Percentiles rank a stretch among this genome's conserved stretches.
Conservation (phyloP, 2,329 filamentous ascomycete species). For the Lachnellula suecica region DNA sequence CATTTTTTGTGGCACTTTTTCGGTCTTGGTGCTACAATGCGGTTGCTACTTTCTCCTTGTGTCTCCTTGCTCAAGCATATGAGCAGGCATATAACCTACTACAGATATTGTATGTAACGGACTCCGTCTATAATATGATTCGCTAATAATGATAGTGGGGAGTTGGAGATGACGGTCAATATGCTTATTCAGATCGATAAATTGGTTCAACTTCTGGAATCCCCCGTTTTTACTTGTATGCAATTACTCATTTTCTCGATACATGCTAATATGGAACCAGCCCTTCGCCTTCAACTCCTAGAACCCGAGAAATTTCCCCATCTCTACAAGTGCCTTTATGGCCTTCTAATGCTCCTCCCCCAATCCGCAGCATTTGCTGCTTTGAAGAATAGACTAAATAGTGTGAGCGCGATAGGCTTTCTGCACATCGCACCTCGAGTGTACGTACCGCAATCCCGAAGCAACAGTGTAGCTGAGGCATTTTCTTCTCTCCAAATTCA, state of each 20-base stretch:
- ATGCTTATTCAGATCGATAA: slow-evolving; percentile 99
- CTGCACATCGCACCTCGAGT: slow-evolving; percentile 78
- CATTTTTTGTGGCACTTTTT: slow-evolving; percentile 92
- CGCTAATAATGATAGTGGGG: slow-evolving; percentile 60
- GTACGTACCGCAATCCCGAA: slow-evolving; percentile 56
- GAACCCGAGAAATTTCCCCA: slow-evolving; percentile 95
- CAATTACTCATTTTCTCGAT: slow-evolving; percentile 8
- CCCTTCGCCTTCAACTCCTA: slow-evolving; percentile 88
- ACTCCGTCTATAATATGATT: not conserved
- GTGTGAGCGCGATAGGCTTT: slow-evolving; percentile 94
- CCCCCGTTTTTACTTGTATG: slow-evolving; percentile 94
- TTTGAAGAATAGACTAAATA: slow-evolving; percentile 93
- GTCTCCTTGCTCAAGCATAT: slow-evolving; percentile 92
- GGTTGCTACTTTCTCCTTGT: slow-evolving; percentile 94
- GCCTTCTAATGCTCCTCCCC: slow-evolving; percentile 94
- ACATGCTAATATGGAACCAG: slow-evolving; percentile 43
- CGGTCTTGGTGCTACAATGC: slow-evolving; percentile 98
- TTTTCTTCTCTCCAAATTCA: slow-evolving; percentile 31
- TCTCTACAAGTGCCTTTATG: slow-evolving; percentile 96
- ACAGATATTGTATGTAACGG: slow-evolving; percentile 74
- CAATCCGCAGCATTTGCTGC: slow-evolving; percentile 97
- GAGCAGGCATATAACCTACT: slow-evolving; percentile 96
- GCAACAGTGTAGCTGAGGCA: slow-evolving; percentile 32
- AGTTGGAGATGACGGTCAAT: slow-evolving; percentile 98
- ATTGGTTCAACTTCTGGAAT: slow-evolving; percentile 92